Evolutionary conservation across 192 early-diverging fungal species (phyloP).

Genomic region (Rhizoclosmatium sp.): DNA sequence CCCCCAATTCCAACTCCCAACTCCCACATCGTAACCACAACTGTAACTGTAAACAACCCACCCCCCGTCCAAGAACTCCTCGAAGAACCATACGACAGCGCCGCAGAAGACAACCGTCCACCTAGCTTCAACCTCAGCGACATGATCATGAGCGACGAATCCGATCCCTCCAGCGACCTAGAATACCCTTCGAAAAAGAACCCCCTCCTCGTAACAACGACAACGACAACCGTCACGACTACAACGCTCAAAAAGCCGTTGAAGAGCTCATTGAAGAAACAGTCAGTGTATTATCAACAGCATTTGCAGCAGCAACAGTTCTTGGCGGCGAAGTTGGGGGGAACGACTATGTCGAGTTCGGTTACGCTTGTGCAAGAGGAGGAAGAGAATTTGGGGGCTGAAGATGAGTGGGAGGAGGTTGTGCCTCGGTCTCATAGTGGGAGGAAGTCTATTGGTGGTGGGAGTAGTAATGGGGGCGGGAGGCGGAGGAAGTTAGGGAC

Average conservation of each 20-base stretch:
- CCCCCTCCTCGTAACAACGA: not conserved
- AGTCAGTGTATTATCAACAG: not conserved
- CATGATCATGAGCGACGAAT: slow-evolving; percentile 30
- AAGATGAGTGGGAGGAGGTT: not conserved
- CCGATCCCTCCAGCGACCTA: not conserved
- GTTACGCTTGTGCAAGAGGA: not conserved
- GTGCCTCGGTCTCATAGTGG: not conserved
- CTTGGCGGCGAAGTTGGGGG: not conserved
- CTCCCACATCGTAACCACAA: not conserved
- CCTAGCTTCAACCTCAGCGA: slow-evolving; percentile 23
- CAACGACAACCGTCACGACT: not conserved
- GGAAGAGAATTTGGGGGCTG: not conserved
- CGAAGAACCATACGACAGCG: slow-evolving; percentile 1
- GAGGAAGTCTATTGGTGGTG: not conserved
- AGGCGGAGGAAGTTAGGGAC: not conserved
- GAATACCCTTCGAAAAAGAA: not conserved
- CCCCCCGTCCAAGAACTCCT: not conserved
- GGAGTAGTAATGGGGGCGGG: not conserved
- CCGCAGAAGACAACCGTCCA: slow-evolving; percentile 7
- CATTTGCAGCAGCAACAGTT: not conserved
- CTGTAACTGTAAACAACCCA: not conserved
- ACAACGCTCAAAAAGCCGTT: not conserved
- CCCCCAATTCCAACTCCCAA: not conserved
- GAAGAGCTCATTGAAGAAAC: not conserved
- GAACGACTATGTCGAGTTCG: not conserved